Evolutionary conservation across 1,284 basidiomycete genomes (phyloP).

Genomic region (Kwoniella shivajii): DNA sequence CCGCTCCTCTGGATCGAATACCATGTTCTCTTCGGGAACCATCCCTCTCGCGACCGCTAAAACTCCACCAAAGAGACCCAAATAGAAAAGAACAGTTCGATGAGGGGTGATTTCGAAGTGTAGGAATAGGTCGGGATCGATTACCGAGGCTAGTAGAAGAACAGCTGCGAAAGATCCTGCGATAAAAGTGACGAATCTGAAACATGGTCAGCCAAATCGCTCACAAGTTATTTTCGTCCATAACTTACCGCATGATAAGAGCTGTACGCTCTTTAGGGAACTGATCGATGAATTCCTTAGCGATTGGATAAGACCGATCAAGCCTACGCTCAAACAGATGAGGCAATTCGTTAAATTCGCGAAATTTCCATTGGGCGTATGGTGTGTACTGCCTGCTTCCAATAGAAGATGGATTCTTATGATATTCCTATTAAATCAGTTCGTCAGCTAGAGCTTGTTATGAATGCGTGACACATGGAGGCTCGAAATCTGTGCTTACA

Average conservation of each 20-base stretch:
- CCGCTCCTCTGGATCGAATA: slow-evolving; percentile 89
- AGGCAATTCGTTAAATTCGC: slow-evolving; percentile 97
- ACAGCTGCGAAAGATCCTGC: slow-evolving; percentile 96
- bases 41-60: slow-evolving; percentile 89
- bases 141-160: slow-evolving; percentile 81
- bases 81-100: slow-evolving; percentile 89
- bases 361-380: slow-evolving; percentile 96
- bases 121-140: slow-evolving; percentile 88
- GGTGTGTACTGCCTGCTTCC: slow-evolving; percentile 90
- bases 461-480: background rate
- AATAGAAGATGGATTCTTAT: slow-evolving; percentile 94
- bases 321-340: slow-evolving; percentile 86
- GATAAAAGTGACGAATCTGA: slow-evolving; percentile 90
- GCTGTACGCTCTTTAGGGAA: slow-evolving; percentile 94
- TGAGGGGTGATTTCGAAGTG: slow-evolving; percentile 94
- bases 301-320: slow-evolving; percentile 81
- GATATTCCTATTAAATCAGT: slow-evolving; percentile 77
- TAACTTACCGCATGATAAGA: slow-evolving; percentile 75
- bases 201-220: background rate
- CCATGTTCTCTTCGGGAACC: slow-evolving; percentile 90
- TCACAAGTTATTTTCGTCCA: background rate
- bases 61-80: slow-evolving; percentile 82
- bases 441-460: background rate
- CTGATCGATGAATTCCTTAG: slow-evolving; percentile 94
- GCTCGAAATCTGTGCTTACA: slow-evolving; percentile 63